Evolutionary conservation across 1,139 yeast genomes (phyloP).

Genomic region (Trichomonascaceae sp.): DNA sequence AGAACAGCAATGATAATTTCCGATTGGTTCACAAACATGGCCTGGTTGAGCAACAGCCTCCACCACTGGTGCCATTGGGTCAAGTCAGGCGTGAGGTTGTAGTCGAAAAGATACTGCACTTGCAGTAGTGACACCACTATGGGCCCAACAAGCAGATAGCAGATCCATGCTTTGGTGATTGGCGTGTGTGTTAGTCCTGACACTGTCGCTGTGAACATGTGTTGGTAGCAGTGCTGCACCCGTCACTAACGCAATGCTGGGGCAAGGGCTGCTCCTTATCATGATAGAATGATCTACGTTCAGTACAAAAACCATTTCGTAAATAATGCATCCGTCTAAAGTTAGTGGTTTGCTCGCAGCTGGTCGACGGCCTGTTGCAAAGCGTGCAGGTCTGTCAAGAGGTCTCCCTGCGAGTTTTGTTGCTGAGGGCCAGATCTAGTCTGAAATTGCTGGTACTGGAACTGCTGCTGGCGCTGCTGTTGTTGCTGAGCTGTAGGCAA

Average conservation of each 20-base stretch:
- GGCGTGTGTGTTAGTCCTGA: slow-evolving; percentile 52
- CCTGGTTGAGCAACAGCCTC: slow-evolving; percentile 45
- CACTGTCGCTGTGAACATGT: slow-evolving; percentile 30
- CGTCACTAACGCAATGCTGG: neutral
- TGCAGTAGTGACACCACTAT: slow-evolving; percentile 42
- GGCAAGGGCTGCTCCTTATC: no score
- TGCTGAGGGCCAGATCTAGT: slow-evolving; percentile 6
- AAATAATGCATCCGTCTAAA: no score
- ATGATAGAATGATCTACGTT: no score
- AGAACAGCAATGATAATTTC: slow-evolving; percentile 43
- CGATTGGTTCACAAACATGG: slow-evolving; percentile 50
- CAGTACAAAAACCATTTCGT: no score
- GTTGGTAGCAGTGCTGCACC: neutral
- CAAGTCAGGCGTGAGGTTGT: slow-evolving; percentile 48
- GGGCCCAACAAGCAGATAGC: slow-evolving; percentile 34
- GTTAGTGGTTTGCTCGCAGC: no score
- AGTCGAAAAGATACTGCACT: slow-evolving; percentile 39
- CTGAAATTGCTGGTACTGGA: neutral
- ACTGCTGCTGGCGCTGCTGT: neutral
- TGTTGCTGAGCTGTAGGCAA: neutral
- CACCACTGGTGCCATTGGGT: slow-evolving; percentile 52
- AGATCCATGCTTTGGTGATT: slow-evolving; percentile 36
- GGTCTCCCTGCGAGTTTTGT: slow-evolving; percentile 16
- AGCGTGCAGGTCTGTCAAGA: slow-evolving; percentile 18
- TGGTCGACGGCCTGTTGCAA: slow-evolving; percentile 20